Percentiles rank a stretch among this genome's conserved stretches.
These are phyloP conservation scores for Fusarium secorum DNA, from an alignment of 2,329 filamentous ascomycete species.

Conservation along the genomic window DNA sequence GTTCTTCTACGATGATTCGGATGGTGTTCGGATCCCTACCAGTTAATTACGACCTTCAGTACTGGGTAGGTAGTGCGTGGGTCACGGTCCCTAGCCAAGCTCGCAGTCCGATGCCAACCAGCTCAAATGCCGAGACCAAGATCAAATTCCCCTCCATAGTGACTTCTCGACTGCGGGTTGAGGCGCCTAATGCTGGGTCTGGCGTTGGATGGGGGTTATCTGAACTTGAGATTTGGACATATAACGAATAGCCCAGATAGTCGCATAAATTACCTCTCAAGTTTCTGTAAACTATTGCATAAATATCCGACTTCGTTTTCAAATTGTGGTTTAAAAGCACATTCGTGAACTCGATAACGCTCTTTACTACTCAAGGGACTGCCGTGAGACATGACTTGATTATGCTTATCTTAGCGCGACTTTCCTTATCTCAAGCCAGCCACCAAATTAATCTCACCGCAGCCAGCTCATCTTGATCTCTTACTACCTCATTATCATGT, in stretches of 20 bases:
- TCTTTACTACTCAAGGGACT: background rate
- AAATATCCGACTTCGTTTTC: too few relatives aligned
- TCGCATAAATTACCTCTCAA: fast-evolving
- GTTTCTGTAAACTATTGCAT: background rate
- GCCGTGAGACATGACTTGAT: background rate
- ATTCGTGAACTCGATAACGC: background rate
- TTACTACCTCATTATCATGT: background rate
- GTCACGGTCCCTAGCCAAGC: background rate
- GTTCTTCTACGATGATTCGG: background rate
- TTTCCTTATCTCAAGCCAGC: background rate
- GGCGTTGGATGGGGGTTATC: background rate
- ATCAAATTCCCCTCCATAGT: background rate
- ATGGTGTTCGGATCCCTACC: background rate
- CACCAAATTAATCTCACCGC: background rate
- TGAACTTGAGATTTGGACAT: background rate
- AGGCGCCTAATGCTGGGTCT: background rate
- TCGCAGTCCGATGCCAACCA: background rate
- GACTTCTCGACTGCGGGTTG: background rate
- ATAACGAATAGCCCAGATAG: background rate
- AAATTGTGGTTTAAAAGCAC: background rate
- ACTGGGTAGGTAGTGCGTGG: background rate
- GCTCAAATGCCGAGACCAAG: background rate
- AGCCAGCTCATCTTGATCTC: background rate
- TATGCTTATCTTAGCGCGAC: background rate
- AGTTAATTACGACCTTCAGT: background rate